Evolutionary conservation across 495 filamentous ascomycete genomes (phyloP), one percentile per base, ranked within the genome.

Genomic region (Neurospora tetraspora): DNA sequence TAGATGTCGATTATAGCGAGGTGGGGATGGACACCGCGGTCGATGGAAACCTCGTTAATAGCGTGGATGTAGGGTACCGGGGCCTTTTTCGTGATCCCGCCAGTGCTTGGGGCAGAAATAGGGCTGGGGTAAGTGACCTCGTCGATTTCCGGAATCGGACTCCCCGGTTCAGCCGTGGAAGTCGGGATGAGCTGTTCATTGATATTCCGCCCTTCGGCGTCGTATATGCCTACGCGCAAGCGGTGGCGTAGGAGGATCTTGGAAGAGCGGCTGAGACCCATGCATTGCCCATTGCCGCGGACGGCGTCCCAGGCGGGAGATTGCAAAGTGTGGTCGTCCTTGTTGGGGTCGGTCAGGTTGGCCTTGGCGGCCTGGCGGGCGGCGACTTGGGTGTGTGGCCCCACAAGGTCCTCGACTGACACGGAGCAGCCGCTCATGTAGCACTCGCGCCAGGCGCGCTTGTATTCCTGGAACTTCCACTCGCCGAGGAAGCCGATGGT

Each of bases 401-500:
- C 81, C 20, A 77, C 81, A 27, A 82, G 78, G 59, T 84, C 85
- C 65, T 81, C 77, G 34, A 82, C 80, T 0, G 79, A 83, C 31
- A 87, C 89, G 20, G 84, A 85, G 59, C 93, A 90, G 10, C 94
- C 94, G 73, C 92, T 94, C 92, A 96, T 94, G 81, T 96, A 97
- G 36, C 96, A 92, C 78, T 97, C 94, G 36, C 93, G 86, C 82
- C 96, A 97, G 0, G 95, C 96, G 34, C 91, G 87, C 78, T 95
- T 95, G 80, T 94, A 92, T 75, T 98, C 94, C 12, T 85, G 84
- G 80, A 98, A 98, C 75, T 94, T 95, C 94, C 95, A 98, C 81
- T 98, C 96, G 40, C 95, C 94, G 20, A 99, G 84, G 74, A 99
- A 99, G 0, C 96, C 96, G 2, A 99, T 83, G 0, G 94, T 94